Conservation (phyloP, 225 moss, liverwort and hornwort genomes). For the Physcomitrellopsis africana region DNA sequence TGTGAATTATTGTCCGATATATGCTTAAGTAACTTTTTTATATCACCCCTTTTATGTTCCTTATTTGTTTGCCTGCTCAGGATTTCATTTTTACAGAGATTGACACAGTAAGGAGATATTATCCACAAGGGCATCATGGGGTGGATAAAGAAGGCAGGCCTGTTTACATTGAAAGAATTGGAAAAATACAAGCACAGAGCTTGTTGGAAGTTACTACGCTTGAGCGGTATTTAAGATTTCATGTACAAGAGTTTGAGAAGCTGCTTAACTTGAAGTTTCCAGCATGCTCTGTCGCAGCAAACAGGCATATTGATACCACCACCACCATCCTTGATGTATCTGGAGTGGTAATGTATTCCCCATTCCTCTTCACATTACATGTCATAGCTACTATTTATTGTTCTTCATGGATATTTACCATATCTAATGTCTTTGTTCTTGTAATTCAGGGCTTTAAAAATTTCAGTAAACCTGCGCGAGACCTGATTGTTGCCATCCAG, state of each 20-base stretch:
- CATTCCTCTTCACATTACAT: slow-evolving; percentile 10
- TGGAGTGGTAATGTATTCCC: slow-evolving; percentile 61
- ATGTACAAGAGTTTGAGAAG: slow-evolving; percentile 68
- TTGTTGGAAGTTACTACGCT: slow-evolving; percentile 66
- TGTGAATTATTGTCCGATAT: too few relatives aligned
- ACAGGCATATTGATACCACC: slow-evolving; percentile 58
- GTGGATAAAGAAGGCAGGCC: slow-evolving; percentile 75
- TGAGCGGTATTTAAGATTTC: slow-evolving; percentile 70
- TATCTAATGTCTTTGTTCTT: slow-evolving; percentile 24
- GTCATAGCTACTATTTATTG: slow-evolving; percentile 11
- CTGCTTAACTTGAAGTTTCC: slow-evolving; percentile 61
- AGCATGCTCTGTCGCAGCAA: slow-evolving; percentile 65
- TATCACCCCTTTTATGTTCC: slow-evolving; percentile 7
- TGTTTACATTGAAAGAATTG: slow-evolving; percentile 71
- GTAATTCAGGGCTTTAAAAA: slow-evolving; percentile 60
- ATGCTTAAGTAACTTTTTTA: background rate
- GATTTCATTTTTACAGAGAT: slow-evolving; percentile 59
- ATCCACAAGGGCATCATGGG: slow-evolving; percentile 78
- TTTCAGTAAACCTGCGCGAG: slow-evolving; percentile 59
- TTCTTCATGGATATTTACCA: slow-evolving; percentile 9
- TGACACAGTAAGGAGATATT: slow-evolving; percentile 55
- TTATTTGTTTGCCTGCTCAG: slow-evolving; percentile 37
- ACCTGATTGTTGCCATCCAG: slow-evolving; percentile 61
- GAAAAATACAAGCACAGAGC: slow-evolving; percentile 55
- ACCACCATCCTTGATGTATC: slow-evolving; percentile 74